Conservation (phyloP, 306 rosid genomes). For the Sindora glabra region DNA sequence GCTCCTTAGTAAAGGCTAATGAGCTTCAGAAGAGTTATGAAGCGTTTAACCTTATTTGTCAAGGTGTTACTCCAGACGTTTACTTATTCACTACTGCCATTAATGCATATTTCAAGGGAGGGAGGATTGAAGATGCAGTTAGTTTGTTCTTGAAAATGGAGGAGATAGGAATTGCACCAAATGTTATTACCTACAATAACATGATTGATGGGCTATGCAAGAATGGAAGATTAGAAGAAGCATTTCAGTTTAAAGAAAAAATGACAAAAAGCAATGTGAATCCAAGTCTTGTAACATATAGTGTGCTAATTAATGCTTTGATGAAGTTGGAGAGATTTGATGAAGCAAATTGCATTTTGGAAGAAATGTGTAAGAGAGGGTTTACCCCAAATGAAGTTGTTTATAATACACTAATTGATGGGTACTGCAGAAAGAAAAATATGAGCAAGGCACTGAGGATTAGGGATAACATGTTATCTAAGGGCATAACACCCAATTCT, state of each 20-base stretch:
- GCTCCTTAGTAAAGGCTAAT: conserved; percentile 48
- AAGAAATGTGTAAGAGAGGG: conserved; percentile 48
- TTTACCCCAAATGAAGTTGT: conserved; percentile 50
- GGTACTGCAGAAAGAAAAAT: conserved; percentile 51
- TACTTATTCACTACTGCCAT: conserved; percentile 48
- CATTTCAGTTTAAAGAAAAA: conserved; percentile 39
- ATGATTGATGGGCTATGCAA: conserved; percentile 64
- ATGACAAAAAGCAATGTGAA: conserved; percentile 39
- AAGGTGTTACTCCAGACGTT: conserved; percentile 39
- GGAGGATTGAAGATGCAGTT: conserved; percentile 49
- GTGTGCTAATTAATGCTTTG: conserved; percentile 56
- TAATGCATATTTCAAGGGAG: conserved; percentile 48
- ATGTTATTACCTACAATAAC: conserved; percentile 60
- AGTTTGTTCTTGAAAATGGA: conserved; percentile 48
- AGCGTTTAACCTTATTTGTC: conserved; percentile 37
- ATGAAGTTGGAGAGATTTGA: conserved; percentile 43
- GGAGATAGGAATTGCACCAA: conserved; percentile 46
- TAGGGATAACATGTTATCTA: conserved; percentile 50
- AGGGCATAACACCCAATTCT: conserved; percentile 50
- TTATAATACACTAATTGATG: conserved; percentile 53
- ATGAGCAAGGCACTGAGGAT: conserved; percentile 48
- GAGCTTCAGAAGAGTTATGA: conserved; percentile 37
- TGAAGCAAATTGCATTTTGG: conserved; percentile 34
- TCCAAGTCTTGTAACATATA: conserved; percentile 47
- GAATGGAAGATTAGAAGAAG: conserved; percentile 49